Conservation (phyloP, 176 grass and related monocot species). For the Dactylis glomerata region DNA sequence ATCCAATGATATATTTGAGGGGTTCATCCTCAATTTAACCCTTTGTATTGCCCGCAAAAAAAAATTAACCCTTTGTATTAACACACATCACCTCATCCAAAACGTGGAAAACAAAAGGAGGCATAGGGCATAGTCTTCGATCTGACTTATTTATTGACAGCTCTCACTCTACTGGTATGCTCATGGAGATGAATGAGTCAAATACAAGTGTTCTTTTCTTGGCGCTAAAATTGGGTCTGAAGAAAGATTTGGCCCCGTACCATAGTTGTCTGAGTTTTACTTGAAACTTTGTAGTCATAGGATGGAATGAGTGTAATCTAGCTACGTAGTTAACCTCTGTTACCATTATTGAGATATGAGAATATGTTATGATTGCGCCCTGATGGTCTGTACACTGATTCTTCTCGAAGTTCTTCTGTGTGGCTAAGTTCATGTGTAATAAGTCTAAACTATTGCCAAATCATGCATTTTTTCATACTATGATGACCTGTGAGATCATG, state of each 20-base stretch:
- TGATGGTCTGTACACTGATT: neutral
- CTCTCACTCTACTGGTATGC: neutral
- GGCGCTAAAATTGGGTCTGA: neutral
- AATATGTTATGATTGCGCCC: neutral
- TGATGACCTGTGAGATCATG: constrained; percentile 1
- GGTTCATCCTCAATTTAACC: neutral
- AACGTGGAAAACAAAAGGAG: neutral
- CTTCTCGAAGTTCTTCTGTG: neutral
- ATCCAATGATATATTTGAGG: neutral
- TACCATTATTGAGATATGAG: constrained; percentile 2
- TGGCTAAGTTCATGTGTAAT: neutral
- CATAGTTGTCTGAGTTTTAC: neutral
- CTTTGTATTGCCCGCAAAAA: no score
- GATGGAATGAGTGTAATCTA: neutral
- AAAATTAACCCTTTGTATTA: no score
- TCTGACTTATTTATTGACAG: constrained; percentile 15
- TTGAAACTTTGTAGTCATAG: neutral
- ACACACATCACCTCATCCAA: neutral
- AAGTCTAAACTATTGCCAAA: neutral
- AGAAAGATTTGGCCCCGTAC: neutral
- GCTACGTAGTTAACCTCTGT: neutral
- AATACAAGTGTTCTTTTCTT: neutral
- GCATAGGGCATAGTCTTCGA: neutral
- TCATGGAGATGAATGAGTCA: neutral
- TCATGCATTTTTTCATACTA: neutral